Conservation (phyloP, 2,329 filamentous ascomycete species). For the Xylaria sp. region DNA sequence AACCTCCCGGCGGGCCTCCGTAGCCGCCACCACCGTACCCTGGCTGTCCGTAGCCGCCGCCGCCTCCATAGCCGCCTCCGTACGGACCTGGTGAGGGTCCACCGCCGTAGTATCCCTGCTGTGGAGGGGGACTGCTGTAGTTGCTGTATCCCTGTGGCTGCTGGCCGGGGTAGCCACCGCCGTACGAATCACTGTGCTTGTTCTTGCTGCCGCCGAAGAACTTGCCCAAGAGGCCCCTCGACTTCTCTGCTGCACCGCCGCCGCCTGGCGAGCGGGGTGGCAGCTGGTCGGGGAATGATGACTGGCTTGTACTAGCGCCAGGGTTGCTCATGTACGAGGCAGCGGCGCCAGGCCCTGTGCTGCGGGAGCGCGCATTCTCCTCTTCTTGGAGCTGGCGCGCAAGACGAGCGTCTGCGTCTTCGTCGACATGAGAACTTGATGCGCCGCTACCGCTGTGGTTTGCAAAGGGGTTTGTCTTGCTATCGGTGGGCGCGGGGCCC, state of each 20-base stretch:
- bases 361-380: constrained; percentile 71
- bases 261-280: constrained; percentile 53
- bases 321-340: constrained; percentile 46
- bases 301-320: constrained; percentile 44
- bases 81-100: constrained; percentile 51
- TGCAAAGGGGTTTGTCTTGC: constrained; percentile 79
- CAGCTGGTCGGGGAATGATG: constrained; percentile 55
- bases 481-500: constrained; percentile 59
- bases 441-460: constrained; percentile 43
- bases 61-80: constrained; percentile 43
- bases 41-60: constrained; percentile 51
- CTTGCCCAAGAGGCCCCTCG: constrained; percentile 53
- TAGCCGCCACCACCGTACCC: constrained; percentile 44
- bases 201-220: constrained; percentile 49
- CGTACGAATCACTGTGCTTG: constrained; percentile 48
- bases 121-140: constrained; percentile 49
- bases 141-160: constrained; percentile 48
- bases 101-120: constrained; percentile 51
- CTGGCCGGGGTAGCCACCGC: constrained; percentile 47
- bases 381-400: constrained; percentile 85
- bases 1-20: constrained; percentile 28
- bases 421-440: constrained; percentile 47
- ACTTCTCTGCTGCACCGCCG: constrained; percentile 52
- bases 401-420: constrained; percentile 58
- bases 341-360: constrained; percentile 46